Conservation (phyloP, 2,329 filamentous ascomycete species). For the Stylonectria norvegica region DNA sequence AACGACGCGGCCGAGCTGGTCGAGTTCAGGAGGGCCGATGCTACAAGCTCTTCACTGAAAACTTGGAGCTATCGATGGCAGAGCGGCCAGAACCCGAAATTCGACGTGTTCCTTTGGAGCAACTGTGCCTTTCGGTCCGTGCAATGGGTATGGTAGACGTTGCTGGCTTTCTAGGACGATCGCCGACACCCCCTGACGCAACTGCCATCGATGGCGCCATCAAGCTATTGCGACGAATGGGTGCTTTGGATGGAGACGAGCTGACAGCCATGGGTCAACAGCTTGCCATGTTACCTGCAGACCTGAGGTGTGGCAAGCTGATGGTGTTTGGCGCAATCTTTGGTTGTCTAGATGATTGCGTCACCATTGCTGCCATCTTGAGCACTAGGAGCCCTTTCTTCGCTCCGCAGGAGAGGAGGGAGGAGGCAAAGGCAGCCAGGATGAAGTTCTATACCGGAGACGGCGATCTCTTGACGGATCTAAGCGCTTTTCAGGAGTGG, state of each 20-base stretch:
- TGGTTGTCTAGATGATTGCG: conserved; percentile 81
- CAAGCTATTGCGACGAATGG: conserved; percentile 75
- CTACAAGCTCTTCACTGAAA: conserved; percentile 91
- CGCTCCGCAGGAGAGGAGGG: conserved; percentile 76
- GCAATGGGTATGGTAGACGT: conserved; percentile 91
- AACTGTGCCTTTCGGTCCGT: conserved; percentile 89
- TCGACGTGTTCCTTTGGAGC: conserved; percentile 84
- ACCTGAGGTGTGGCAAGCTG: conserved; percentile 87
- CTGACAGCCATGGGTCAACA: conserved; percentile 89
- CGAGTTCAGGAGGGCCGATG: conserved; percentile 87
- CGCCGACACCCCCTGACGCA: conserved; percentile 83
- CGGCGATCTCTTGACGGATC: conserved; percentile 84
- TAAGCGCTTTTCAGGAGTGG: conserved; percentile 83
- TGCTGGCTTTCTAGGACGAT: conserved; percentile 73
- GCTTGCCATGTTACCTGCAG: conserved; percentile 91
- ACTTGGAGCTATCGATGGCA: conserved; percentile 80
- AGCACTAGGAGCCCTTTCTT: conserved; percentile 85
- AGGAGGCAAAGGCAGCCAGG: conserved; percentile 74
- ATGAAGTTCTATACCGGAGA: conserved; percentile 71
- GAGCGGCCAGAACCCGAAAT: conserved; percentile 93
- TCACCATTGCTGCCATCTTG: conserved; percentile 89
- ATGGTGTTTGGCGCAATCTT: conserved; percentile 96
- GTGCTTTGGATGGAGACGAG: conserved; percentile 79
- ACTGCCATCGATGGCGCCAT: conserved; percentile 84
- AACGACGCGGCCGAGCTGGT: conserved; percentile 87